phyloP scores from a whole-genome alignment of 2,329 filamentous ascomycete species.

The Endoconidiophora polonica region DNA sequence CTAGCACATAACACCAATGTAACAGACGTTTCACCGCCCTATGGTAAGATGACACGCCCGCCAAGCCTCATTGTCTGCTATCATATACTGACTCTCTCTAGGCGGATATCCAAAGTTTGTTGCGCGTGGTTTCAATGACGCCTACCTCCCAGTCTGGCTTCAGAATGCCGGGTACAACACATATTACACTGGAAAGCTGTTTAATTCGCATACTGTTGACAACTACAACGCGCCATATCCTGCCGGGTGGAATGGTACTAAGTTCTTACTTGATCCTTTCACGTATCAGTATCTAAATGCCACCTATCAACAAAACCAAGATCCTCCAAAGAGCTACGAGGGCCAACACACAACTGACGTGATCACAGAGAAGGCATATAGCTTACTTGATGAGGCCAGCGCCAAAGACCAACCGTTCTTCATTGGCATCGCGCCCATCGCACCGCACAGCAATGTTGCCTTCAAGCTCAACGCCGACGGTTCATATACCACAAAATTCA shows the following conservation, averaged over 20 bases:
- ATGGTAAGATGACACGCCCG: conserved; percentile 25
- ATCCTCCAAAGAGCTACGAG: conserved; percentile 33
- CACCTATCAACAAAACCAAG: conserved; percentile 43
- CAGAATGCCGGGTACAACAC: conserved; percentile 34
- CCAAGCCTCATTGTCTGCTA: conserved; percentile 12
- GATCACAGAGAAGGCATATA: conserved; percentile 31
- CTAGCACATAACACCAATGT: conserved; percentile 49
- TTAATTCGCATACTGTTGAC: conserved; percentile 30
- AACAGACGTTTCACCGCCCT: conserved; percentile 32
- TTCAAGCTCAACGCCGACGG: conserved; percentile 15
- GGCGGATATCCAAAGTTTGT: conserved; percentile 33
- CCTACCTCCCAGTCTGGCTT: conserved; percentile 34
- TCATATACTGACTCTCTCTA: conserved; percentile 12
- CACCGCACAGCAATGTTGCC: conserved; percentile 19
- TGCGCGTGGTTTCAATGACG: conserved; percentile 30
- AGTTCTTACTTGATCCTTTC: conserved; percentile 44
- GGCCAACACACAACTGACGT: conserved; percentile 38
- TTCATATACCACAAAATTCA: conserved; percentile 16
- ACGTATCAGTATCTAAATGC: conserved; percentile 54
- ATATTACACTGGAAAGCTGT: conserved; percentile 39
- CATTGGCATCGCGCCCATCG: conserved; percentile 34
- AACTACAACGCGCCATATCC: conserved; percentile 36
- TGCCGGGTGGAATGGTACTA: conserved; percentile 38
- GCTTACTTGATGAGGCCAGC: conserved; percentile 35
- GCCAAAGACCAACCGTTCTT: conserved; percentile 34